phyloP scores from a whole-genome alignment of 2,329 filamentous ascomycete species.

The Akanthomyces uredinophilus region DNA sequence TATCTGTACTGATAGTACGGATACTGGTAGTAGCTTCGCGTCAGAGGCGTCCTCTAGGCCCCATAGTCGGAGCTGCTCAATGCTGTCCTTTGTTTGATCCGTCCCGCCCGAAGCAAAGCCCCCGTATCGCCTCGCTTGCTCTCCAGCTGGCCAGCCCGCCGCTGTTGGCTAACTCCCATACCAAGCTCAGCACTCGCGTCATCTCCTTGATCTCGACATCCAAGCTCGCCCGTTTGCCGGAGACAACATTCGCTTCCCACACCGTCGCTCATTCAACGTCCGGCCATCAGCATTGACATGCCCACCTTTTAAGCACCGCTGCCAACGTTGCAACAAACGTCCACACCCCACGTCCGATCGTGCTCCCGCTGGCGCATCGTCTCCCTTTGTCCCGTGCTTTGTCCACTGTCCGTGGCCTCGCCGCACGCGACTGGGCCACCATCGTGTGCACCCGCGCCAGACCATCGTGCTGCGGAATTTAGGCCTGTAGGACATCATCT shows the following conservation, averaged over 20 bases:
- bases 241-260: slow-evolving; percentile 1
- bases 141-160: not conserved
- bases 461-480: not conserved
- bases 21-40: too few relatives aligned
- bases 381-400: not conserved
- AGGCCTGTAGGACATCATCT: not conserved
- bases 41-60: not conserved
- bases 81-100: not conserved
- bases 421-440: not conserved
- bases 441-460: not conserved
- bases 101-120: not conserved
- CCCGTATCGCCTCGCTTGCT: not conserved
- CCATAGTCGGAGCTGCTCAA: not conserved
- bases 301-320: slow-evolving; percentile 49
- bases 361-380: not conserved
- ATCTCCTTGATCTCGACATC: not conserved
- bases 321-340: slow-evolving; percentile 7
- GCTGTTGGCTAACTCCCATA: not conserved
- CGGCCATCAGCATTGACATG: slow-evolving; percentile 35
- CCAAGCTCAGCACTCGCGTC: not conserved
- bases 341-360: slow-evolving; percentile 7
- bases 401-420: not conserved
- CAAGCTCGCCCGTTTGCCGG: not conserved
- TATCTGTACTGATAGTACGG: not conserved
- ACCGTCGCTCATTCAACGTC: not conserved